A percentile compares a stretch with the other conserved stretches of the same genome.
Conservation (phyloP, 2,329 filamentous ascomycete species). For the Diaporthe longicolla region DNA sequence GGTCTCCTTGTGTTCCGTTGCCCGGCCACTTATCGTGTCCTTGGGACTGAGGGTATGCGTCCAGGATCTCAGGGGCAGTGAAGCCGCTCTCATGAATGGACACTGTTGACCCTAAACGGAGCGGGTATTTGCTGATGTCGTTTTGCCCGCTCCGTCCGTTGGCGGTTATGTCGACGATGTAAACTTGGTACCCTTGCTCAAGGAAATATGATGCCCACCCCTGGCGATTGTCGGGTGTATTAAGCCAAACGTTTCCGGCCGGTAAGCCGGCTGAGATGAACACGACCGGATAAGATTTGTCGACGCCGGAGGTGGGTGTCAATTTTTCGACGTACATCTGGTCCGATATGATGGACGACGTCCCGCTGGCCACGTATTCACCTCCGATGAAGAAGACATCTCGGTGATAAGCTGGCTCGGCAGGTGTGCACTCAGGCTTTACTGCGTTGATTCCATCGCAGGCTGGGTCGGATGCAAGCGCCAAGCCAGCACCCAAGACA, state of each 20-base stretch:
- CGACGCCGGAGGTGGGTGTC: slow-evolving; percentile 19
- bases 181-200: slow-evolving; percentile 60
- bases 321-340: slow-evolving; percentile 26
- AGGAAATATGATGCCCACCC: slow-evolving; percentile 65
- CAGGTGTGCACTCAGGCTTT: slow-evolving; percentile 7
- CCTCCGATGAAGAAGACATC: slow-evolving; percentile 28
- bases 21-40: slow-evolving; percentile 58
- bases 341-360: slow-evolving; percentile 11
- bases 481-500: neutral
- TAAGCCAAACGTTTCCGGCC: slow-evolving; percentile 52
- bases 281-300: neutral
- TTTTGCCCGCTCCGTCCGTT: slow-evolving; percentile 46
- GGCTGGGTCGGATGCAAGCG: neutral
- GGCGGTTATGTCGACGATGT: slow-evolving; percentile 53
- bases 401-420: slow-evolving; percentile 14
- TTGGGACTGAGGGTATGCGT: slow-evolving; percentile 52
- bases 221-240: slow-evolving; percentile 61
- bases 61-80: slow-evolving; percentile 44
- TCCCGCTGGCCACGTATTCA: slow-evolving; percentile 14
- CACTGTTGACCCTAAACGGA: slow-evolving; percentile 25
- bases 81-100: slow-evolving; percentile 47
- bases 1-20: slow-evolving; percentile 50
- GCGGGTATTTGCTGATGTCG: slow-evolving; percentile 45
- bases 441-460: slow-evolving; percentile 27
- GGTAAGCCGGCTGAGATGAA: slow-evolving; percentile 25